phyloP scores from a whole-genome alignment of 495 filamentous ascomycete species.

The Oidiodendron maius region DNA sequence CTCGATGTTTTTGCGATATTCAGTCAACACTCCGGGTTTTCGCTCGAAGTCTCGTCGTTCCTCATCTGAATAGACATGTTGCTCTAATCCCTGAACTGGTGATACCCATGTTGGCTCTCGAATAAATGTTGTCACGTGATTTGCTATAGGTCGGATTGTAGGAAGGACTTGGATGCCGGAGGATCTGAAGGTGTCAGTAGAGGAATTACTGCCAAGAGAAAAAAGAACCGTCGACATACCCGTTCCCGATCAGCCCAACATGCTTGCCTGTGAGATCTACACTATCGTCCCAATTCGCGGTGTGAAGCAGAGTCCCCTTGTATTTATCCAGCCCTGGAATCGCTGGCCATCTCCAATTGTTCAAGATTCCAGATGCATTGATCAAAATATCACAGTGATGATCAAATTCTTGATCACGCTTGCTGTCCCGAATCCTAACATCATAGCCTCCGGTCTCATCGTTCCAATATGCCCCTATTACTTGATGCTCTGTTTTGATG shows the following conservation, averaged over 20 bases:
- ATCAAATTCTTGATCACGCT: conserved; percentile 22
- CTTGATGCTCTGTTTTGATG: conserved; percentile 26
- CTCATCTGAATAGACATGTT: conserved; percentile 42
- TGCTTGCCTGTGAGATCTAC: conserved; percentile 37
- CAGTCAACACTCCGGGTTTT: conserved; percentile 36
- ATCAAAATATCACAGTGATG: conserved; percentile 14
- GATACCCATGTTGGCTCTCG: conserved; percentile 66
- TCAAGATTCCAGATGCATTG: conserved; percentile 34
- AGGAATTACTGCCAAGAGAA: no score
- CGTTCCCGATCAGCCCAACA: conserved; percentile 50
- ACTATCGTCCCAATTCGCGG: conserved; percentile 44
- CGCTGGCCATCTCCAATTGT: conserved; percentile 39
- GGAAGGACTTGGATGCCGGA: no score
- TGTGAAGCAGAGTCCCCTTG: conserved; percentile 38
- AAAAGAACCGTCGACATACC: no score
- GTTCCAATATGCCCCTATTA: conserved; percentile 4
- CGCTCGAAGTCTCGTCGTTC: conserved; percentile 37
- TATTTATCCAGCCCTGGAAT: conserved; percentile 36
- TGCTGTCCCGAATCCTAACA: conserved; percentile 24
- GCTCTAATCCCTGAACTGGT: no score
- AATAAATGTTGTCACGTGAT: conserved; percentile 43
- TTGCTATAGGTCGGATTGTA: no score
- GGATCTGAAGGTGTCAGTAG: no score
- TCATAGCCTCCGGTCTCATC: conserved; percentile 30
- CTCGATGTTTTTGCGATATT: conserved; percentile 36